Base-by-base conservation (phyloP, 352 stramenopile species). In the Pythium brachiatum region DNA sequence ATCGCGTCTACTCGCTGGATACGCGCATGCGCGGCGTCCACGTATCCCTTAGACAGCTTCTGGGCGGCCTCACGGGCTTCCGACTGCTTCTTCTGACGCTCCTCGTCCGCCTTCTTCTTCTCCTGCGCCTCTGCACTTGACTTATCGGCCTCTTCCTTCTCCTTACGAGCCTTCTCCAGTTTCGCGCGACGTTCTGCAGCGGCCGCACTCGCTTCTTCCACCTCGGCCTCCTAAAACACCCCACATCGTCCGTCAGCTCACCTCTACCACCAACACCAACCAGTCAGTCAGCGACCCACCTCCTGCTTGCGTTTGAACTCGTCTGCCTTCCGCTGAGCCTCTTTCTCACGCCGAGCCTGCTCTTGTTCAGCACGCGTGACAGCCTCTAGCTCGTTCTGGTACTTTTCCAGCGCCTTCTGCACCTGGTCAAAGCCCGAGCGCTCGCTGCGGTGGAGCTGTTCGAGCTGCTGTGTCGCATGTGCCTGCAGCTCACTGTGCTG, bases 1-100 rank as follows among this genome's bases (percentile, higher is more conserved):
- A 92, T 75, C 29, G 65, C 70, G 57, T 89, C 65, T 41, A 91
- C 57, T 1, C 77, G 74, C 26, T 75, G 69, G 1, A 89, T 65
- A 15, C 79, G 74, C 21, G 69, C 72, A 13, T 72, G 57, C 3
- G 78, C 83, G 0, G 59, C 57, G 7, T 36, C 43, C 32, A 73
- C 41, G 57, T 73, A 57, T 38, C 88, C 74, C 23, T 66, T 53
- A 1, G 83, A 53, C 43, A 83, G 71, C 50, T 86, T 69, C 61
- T 85, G 78, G 4, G 70, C 69, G 11, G 68, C 69, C 34, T 60
- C 65, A 25, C 64, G 59, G 0, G 70, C 74, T 29, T 80, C 68
- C 29, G 76, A 62, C 36, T 78, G 66, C 57, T 81, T 75, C 21
- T 72, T 68, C 27, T 70, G 58, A n/a, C 66, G 51, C 13, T 70